A percentile compares a stretch with the other conserved stretches of the same genome.
These are phyloP conservation scores for Croton laevigatus DNA, from an alignment of 441 rosid genomes.

Conservation along the genomic window DNA sequence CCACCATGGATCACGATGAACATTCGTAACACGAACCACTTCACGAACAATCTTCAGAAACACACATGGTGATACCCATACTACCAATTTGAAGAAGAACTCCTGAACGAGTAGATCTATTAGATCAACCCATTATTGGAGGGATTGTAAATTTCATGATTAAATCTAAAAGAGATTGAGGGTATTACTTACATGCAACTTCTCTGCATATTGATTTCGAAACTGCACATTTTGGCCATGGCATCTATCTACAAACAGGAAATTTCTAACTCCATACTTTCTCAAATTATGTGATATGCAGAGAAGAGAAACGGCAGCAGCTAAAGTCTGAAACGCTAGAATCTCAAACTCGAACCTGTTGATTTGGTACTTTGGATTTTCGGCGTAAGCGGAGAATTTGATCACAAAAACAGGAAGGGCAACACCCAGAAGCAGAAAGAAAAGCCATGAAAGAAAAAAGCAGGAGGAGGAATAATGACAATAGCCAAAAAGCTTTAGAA, in stretches of 20 bases:
- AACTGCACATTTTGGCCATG: constrained; percentile 33
- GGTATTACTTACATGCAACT: constrained; percentile 35
- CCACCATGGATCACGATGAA: constrained; percentile 34
- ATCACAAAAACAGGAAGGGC: constrained; percentile 30
- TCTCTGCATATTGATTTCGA: constrained; percentile 30
- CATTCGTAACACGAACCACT: constrained; percentile 24
- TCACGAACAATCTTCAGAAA: constrained; percentile 42
- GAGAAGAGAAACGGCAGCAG: constrained; percentile 35
- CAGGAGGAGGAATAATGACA: constrained; percentile 31
- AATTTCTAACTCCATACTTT: constrained; percentile 45
- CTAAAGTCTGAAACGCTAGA: constrained; percentile 29
- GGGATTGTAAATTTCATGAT: not conserved
- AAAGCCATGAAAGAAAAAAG: constrained; percentile 33
- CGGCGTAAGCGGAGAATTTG: constrained; percentile 19
- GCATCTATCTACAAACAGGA: constrained; percentile 44
- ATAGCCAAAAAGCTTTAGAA: constrained; percentile 40
- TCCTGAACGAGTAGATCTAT: constrained; percentile 29
- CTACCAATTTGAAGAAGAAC: constrained; percentile 33
- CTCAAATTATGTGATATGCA: constrained; percentile 47
- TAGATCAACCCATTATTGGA: not conserved
- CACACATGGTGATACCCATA: constrained; percentile 41
- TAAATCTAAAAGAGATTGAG: not conserved
- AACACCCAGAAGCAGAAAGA: constrained; percentile 34
- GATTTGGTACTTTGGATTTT: constrained; percentile 22
- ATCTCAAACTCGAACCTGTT: constrained; percentile 33